Base-by-base conservation (phyloP, 768 basidiomycete genomes). In the Agaricus sinodeliciosus region DNA sequence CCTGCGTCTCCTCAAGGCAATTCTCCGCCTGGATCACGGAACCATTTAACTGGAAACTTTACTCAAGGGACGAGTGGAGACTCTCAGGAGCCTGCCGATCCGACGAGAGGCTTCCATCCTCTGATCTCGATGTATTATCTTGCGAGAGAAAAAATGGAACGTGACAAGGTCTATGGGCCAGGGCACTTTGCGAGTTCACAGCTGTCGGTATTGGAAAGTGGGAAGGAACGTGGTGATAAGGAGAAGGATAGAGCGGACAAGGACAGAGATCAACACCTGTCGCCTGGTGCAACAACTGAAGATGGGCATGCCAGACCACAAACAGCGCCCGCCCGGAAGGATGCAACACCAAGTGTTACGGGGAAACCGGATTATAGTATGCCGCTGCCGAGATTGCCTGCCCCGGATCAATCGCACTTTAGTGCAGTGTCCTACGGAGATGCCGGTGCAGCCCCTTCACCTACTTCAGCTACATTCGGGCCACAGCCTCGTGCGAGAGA, bases 101-200 rank as follows among this genome's bases (percentile, higher is more conserved):
- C 95, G 4, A 95, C 92, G 12, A 74, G 81, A 49, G 96, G 94
- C 1, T 99, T 92, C 72, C 93, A 97, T 65, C 94, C 93, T 0
- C 77, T 99, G 25, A 79, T 98, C 43, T 92, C 94, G 27, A 97
- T 99, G 71, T 99, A 99, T 67, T 97, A 85, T 72, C 82, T 99
- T 16, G 90, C 94, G 4, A 77, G 91, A 49, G 96, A 99, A 73
- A 98, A 97, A 76, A 75, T 94, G 63, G 94, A 98, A 63, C 76
- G 96, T 50, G 96, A 99, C 60, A 78, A 81, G 48, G 89, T 99
- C 6, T 98, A 94, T 67, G 96, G 95, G 0, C 85, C 85, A 0
- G 94, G 94, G 3, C 84, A 90, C 57, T 99, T 99, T 68, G 96
- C 96, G 2, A 88, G 81, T 49, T 96, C 94, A 0, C 92, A 94